Conservation (phyloP, 371 early-diverging fungal species). For the Mucor ambiguus region DNA sequence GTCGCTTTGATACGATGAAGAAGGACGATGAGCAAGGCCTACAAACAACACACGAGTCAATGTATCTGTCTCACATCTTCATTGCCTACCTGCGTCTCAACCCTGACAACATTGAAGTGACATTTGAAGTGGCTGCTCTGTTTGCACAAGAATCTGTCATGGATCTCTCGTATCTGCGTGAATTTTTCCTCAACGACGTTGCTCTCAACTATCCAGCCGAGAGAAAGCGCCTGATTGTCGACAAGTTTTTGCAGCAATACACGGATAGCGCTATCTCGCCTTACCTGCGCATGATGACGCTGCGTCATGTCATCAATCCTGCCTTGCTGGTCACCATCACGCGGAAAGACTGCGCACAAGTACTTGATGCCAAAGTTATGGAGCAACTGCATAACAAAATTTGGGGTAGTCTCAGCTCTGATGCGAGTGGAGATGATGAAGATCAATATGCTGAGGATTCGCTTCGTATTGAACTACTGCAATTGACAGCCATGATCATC, state of each 20-base stretch:
- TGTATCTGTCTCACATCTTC: slow-evolving; percentile 50
- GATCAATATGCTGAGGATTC: slow-evolving; percentile 67
- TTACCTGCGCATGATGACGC: slow-evolving; percentile 63
- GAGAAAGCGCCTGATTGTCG: slow-evolving; percentile 68
- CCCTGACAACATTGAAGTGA: slow-evolving; percentile 65
- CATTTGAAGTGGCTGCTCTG: slow-evolving; percentile 75
- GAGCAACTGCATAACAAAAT: slow-evolving; percentile 67
- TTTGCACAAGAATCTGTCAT: slow-evolving; percentile 74
- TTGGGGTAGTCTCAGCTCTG: slow-evolving; percentile 69
- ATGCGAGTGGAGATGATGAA: slow-evolving; percentile 45
- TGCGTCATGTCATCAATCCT: slow-evolving; percentile 81
- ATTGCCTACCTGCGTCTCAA: slow-evolving; percentile 64
- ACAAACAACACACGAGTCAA: slow-evolving; percentile 54
- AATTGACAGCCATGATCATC: slow-evolving; percentile 87
- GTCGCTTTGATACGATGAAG: slow-evolving; percentile 51
- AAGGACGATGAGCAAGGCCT: slow-evolving; percentile 57
- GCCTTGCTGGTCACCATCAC: slow-evolving; percentile 68
- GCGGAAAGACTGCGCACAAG: slow-evolving; percentile 48
- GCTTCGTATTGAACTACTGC: slow-evolving; percentile 87
- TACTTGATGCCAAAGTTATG: slow-evolving; percentile 70
- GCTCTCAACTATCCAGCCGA: slow-evolving; percentile 57
- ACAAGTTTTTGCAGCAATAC: slow-evolving; percentile 69
- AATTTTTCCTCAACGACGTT: slow-evolving; percentile 73
- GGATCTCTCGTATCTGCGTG: slow-evolving; percentile 62
- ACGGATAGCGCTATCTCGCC: slow-evolving; percentile 47